Evolutionary conservation across 1,284 basidiomycete genomes (phyloP).

Genomic region (Apiotrichum mycotoxinovorans): DNA sequence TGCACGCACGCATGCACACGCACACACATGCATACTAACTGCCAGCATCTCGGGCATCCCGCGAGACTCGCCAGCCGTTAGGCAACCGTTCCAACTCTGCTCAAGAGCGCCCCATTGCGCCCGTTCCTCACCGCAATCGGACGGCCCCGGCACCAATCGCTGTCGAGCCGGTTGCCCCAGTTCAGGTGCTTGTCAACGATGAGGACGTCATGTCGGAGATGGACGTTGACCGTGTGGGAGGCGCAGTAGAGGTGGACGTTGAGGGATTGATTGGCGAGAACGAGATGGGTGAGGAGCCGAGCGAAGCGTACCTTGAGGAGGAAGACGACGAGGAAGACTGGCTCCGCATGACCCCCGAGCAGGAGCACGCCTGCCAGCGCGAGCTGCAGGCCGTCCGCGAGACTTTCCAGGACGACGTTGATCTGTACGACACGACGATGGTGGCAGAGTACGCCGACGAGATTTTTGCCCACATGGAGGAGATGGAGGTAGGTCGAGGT

Average conservation of each 20-base stretch:
- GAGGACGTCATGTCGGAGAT: conserved; percentile 30
- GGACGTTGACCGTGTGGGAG: conserved; percentile 33
- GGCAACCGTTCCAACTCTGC: conserved; percentile 26
- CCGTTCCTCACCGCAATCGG: conserved; percentile 30
- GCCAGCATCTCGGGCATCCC: conserved; percentile 11
- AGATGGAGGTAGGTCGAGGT: conserved; percentile 67
- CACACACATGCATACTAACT: background rate
- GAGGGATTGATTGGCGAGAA: background rate
- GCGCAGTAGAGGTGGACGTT: conserved; percentile 14
- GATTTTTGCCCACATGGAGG: conserved; percentile 93
- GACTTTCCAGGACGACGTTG: conserved; percentile 66
- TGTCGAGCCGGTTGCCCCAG: conserved; percentile 4
- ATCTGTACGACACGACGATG: conserved; percentile 91
- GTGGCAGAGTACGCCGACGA: conserved; percentile 97
- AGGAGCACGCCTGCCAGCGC: conserved; percentile 32
- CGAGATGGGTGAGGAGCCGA: conserved; percentile 10
- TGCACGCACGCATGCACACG: background rate
- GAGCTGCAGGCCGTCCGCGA: conserved; percentile 44
- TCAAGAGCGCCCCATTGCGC: conserved; percentile 36
- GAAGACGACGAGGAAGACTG: conserved; percentile 59
- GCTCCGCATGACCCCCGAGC: conserved; percentile 57
- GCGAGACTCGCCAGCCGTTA: conserved; percentile 37
- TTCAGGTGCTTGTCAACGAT: conserved; percentile 12
- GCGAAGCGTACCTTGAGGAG: conserved; percentile 26
- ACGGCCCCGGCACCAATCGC: conserved; percentile 18